These are phyloP conservation scores for Eragrostis nindensis DNA, from an alignment of 176 grass and related monocot species.

Conservation along the genomic window DNA sequence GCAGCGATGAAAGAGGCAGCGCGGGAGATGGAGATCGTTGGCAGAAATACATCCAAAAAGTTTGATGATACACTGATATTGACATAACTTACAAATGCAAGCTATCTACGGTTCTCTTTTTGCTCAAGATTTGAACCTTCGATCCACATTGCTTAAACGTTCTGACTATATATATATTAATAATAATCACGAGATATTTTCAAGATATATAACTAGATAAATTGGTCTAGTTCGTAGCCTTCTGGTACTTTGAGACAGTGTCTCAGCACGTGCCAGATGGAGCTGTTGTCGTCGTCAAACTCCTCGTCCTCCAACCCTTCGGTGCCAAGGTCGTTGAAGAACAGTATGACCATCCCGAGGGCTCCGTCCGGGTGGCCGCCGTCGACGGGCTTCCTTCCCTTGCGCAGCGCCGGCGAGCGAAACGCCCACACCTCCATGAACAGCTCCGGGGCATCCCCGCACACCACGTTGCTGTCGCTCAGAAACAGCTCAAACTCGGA, in stretches of 20 bases:
- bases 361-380: not conserved
- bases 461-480: not conserved
- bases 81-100: no score
- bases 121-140: no score
- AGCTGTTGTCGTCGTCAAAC: not conserved
- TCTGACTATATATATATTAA: no score
- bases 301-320: not conserved
- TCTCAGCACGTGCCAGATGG: not conserved
- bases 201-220: no score
- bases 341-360: conserved; percentile 20
- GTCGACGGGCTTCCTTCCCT: not conserved
- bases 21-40: not conserved
- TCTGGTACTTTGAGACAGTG: not conserved
- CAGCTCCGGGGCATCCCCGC: not conserved
- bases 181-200: no score
- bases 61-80: no score
- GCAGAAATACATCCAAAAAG: no score
- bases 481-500: conserved; percentile 4
- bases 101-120: no score
- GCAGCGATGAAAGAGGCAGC: no score
- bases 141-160: no score
- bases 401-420: not conserved
- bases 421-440: conserved; percentile 16
- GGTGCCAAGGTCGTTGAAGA: not conserved
- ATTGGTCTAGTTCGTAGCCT: not conserved